Evolutionary conservation across 2,329 filamentous ascomycete species (phyloP).

Genomic region (Colletotrichum sojae): DNA sequence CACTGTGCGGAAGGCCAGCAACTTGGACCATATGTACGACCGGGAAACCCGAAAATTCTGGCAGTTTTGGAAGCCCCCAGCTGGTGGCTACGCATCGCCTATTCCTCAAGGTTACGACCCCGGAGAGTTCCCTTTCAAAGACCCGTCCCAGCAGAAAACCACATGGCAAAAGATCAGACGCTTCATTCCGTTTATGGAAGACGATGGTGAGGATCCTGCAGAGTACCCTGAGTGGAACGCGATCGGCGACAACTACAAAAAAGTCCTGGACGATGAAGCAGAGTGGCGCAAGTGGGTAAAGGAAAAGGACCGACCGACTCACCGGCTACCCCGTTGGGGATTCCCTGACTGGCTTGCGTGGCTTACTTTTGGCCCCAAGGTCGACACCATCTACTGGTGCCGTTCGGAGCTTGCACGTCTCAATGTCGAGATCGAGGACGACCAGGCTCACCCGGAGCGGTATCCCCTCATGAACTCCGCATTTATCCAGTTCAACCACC

Average conservation of each 20-base stretch:
- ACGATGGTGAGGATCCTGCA: constrained; percentile 53
- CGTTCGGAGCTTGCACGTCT: constrained; percentile 87
- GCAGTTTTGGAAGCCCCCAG: constrained; percentile 76
- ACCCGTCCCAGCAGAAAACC: constrained; percentile 59
- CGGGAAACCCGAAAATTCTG: constrained; percentile 67
- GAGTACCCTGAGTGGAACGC: constrained; percentile 77
- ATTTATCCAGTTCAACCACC: constrained; percentile 98
- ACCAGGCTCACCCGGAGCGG: constrained; percentile 87
- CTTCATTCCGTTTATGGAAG: constrained; percentile 64
- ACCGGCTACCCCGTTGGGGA: constrained; percentile 76
- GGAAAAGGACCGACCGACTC: constrained; percentile 86
- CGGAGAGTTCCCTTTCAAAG: constrained; percentile 57
- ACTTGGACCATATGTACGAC: constrained; percentile 65
- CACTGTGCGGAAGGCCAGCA: constrained; percentile 65
- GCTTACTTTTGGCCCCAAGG: constrained; percentile 88
- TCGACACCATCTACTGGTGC: constrained; percentile 95
- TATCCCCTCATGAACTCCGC: constrained; percentile 96
- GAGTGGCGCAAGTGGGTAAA: constrained; percentile 89
- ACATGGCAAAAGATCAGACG: constrained; percentile 66
- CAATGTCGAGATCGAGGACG: constrained; percentile 91
- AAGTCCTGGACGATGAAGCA: constrained; percentile 67
- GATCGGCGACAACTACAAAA: constrained; percentile 66
- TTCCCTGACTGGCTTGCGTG: constrained; percentile 78
- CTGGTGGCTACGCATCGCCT: constrained; percentile 73
- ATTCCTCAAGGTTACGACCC: constrained; percentile 70